These are phyloP conservation scores for Capronia americana DNA, from an alignment of 2,329 filamentous ascomycete species.

Conservation along the genomic window DNA sequence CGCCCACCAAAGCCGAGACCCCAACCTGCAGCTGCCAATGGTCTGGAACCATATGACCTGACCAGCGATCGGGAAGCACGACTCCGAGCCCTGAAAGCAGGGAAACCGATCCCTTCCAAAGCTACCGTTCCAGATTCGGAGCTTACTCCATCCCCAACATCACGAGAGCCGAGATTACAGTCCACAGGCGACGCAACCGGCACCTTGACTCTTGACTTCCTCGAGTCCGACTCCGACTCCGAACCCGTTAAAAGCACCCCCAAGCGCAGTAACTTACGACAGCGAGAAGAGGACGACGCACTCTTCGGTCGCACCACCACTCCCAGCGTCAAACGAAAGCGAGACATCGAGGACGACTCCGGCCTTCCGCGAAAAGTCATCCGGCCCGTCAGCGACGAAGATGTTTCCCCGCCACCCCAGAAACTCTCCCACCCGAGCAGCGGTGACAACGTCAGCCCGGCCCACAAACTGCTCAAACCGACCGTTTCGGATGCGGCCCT, in stretches of 20 bases:
- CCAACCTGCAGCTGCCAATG: constrained; percentile 10
- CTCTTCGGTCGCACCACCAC: neutral
- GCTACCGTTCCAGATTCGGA: neutral
- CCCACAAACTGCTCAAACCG: neutral
- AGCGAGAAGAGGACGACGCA: neutral
- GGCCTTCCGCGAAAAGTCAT: constrained; percentile 22
- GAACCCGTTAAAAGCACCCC: constrained; percentile 12
- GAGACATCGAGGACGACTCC: neutral
- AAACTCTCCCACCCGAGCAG: neutral
- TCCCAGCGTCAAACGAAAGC: constrained; percentile 3
- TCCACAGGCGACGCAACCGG: constrained; percentile 11
- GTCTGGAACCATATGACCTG: constrained; percentile 32
- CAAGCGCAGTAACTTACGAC: neutral
- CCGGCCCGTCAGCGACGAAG: constrained; percentile 12
- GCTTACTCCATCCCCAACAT: neutral
- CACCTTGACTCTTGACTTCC: constrained; percentile 33
- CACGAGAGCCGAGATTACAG: neutral
- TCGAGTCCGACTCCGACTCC: constrained; percentile 32
- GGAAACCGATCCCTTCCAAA: constrained; percentile 33
- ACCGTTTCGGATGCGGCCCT: neutral
- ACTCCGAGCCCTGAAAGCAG: constrained; percentile 43
- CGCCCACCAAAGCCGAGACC: neutral
- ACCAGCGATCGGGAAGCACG: constrained; percentile 44
- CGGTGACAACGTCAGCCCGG: neutral
- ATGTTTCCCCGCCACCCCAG: neutral